These are phyloP conservation scores for Rubroboletus pulcherrimus DNA, from an alignment of 768 basidiomycete genomes.

Conservation along the genomic window DNA sequence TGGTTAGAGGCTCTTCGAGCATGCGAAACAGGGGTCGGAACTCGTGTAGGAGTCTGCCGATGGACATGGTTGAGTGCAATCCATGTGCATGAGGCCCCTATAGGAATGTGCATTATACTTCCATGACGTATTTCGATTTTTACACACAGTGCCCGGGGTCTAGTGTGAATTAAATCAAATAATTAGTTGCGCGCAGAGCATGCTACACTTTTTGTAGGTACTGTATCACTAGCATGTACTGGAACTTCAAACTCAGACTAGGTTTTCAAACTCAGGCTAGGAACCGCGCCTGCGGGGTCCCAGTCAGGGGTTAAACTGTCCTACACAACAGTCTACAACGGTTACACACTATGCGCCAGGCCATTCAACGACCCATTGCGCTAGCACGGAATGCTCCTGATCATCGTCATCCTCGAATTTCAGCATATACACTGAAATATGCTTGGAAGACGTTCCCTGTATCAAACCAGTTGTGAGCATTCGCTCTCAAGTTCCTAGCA, in stretches of 20 bases:
- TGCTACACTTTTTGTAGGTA: no score
- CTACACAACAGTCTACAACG: neutral
- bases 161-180: no score
- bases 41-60: slow-evolving; percentile 64
- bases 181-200: no score
- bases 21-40: slow-evolving; percentile 72
- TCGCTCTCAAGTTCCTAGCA: neutral
- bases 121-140: no score
- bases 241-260: no score
- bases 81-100: no score
- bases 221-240: no score
- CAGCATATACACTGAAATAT: slow-evolving; percentile 63
- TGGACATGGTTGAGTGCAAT: slow-evolving; percentile 46
- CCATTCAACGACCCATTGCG: slow-evolving; percentile 81
- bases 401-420: slow-evolving; percentile 90
- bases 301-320: neutral
- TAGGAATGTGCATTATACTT: no score
- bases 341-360: slow-evolving; percentile 38
- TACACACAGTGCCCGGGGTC: no score
- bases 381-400: slow-evolving; percentile 72
- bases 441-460: slow-evolving; percentile 40
- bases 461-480: slow-evolving; percentile 9
- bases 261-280: no score
- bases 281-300: slow-evolving; percentile 10
- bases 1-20: slow-evolving; percentile 65